A percentile compares a stretch with the other conserved stretches of the same genome.
Evolutionary conservation across 768 basidiomycete species (phyloP).

Genomic region (Mycena galopus): DNA sequence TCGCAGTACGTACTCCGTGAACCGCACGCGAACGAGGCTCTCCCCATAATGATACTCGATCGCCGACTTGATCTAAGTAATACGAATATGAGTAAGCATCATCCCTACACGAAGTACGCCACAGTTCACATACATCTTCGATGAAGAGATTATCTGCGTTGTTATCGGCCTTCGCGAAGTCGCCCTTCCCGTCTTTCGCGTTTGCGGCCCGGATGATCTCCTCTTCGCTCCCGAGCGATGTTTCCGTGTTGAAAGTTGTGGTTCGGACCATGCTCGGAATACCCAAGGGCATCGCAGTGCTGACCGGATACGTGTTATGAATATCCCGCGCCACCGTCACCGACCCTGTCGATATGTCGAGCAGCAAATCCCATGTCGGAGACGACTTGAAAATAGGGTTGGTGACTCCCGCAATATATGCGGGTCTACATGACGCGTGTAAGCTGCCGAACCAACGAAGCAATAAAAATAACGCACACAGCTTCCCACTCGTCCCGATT

Average conservation of each 20-base stretch:
- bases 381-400: constrained; percentile 96
- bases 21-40: constrained; percentile 85
- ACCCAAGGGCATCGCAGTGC: constrained; percentile 53
- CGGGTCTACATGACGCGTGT: constrained; percentile 65
- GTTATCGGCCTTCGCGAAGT: constrained; percentile 70
- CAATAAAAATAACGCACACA: constrained; percentile 67
- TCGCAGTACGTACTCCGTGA: constrained; percentile 88
- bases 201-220: constrained; percentile 68
- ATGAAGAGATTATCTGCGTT: constrained; percentile 89
- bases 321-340: constrained; percentile 93
- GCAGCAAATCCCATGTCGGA: constrained; percentile 91
- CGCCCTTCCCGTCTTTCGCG: constrained; percentile 70
- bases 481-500: constrained; percentile 92
- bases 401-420: constrained; percentile 96
- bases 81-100: background rate
- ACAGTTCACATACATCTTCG: constrained; percentile 81
- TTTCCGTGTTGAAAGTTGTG: constrained; percentile 76
- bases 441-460: constrained; percentile 5
- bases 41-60: constrained; percentile 96
- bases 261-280: constrained; percentile 65
- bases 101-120: background rate
- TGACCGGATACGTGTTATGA: constrained; percentile 64
- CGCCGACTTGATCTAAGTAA: constrained; percentile 81
- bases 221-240: constrained; percentile 74
- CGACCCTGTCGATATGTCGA: constrained; percentile 89